Evolutionary conservation across 2,329 filamentous ascomycete species (phyloP), one percentile per base, ranked within the genome.

Genomic region (Fulvia fulva): DNA sequence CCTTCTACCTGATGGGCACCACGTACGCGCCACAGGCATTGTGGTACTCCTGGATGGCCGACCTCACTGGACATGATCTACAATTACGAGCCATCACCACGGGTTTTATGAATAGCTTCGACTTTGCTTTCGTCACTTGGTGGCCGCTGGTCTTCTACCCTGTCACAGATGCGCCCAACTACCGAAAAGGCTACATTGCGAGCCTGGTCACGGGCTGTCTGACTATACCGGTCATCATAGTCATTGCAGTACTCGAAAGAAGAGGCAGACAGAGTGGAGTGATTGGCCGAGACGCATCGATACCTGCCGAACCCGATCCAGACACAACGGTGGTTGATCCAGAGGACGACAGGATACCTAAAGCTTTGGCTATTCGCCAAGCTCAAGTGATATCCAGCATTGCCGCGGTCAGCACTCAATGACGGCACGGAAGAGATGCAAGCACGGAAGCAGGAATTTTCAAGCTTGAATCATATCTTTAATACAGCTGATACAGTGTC

Each of bases 31-130:
- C 76, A 0, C 77, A 79, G 56, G 77, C 77, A 4, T 65, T 79
- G 19, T 79, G 77, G 77, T 78, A 78, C 60, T 74, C 74, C 0
- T 79, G 77, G 77, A 77, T 78, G 74, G 76, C 76, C 0, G 76
- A 79, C 53, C 65, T 78, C 7, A 75, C 73, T 7, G 67, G 70
- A 3, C 72, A 75, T 26, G 73, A 75, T 21, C 55, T 75, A 8
- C 76, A 78, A 44, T 69, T 78, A 2, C 69, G 76, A 0, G 76
- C 76, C 1, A 76, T 78, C 46, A 77, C 76, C 2, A 78, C 76
- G 6, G 61, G 61, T 4, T 63, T 63, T 46, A 63, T 63, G 61
- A 63, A 63, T 51, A 57, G 53, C 26, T 63, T 63, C 46, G 61
- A 63, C 25, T 61, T 63, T 34, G 61, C 61, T 25, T 63, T 60